Percentiles rank a stretch among this genome's conserved stretches.
Evolutionary conservation across 148 eudicot genomes (phyloP).

Genomic region (Pouteria glomerata): DNA sequence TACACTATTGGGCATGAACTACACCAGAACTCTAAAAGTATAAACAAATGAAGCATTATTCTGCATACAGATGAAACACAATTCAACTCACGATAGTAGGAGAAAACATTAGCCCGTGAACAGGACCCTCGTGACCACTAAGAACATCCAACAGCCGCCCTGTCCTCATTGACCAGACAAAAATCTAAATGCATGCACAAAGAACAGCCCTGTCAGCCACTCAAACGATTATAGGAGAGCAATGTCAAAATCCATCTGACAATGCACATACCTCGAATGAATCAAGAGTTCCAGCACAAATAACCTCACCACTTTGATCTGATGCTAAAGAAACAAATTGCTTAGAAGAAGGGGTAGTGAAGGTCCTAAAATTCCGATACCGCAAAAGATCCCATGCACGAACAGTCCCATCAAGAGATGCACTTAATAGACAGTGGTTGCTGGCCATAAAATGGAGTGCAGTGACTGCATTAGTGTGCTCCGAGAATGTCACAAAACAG

Average conservation of each 20-base stretch:
- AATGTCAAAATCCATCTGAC: constrained; percentile 4
- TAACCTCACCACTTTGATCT: constrained; percentile 97
- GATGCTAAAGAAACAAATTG: constrained; percentile 93
- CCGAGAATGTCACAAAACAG: constrained; percentile 90
- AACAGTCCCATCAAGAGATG: constrained; percentile 96
- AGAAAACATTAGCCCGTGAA: constrained; percentile 93
- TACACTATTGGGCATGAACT: background rate
- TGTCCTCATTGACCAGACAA: constrained; percentile 99
- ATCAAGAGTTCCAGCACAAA: constrained; percentile 98
- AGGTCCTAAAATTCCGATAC: constrained; percentile 86
- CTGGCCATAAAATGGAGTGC: constrained; percentile 84
- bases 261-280: constrained; percentile 76
- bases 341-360: constrained; percentile 86
- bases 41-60: background rate
- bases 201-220: constrained; percentile 8
- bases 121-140: constrained; percentile 97
- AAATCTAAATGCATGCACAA: constrained; percentile 45
- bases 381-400: constrained; percentile 96
- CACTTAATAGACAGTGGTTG: constrained; percentile 84
- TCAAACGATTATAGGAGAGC: constrained; percentile 7
- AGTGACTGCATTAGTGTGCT: constrained; percentile 96
- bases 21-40: background rate
- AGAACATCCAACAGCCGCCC: constrained; percentile 91
- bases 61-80: background rate
- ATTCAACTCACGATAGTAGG: constrained; percentile 62